Evolutionary conservation across 805 yeast genomes (phyloP).

Genomic region (Wilhelminamyces savonicus): DNA sequence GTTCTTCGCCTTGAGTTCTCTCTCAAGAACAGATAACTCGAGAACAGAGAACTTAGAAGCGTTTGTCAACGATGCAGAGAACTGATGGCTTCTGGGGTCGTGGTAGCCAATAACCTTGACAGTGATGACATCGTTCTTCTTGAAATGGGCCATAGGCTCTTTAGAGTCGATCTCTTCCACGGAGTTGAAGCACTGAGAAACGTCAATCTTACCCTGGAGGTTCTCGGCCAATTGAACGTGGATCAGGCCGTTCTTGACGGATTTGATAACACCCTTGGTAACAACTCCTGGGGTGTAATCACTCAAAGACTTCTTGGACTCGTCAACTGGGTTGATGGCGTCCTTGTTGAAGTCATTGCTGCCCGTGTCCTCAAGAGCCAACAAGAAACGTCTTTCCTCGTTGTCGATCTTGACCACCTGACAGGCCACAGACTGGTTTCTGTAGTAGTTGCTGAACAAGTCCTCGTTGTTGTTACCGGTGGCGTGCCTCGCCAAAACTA

Average conservation of each 20-base stretch:
- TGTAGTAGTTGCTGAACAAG: conserved; percentile 46
- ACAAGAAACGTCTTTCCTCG: conserved; percentile 61
- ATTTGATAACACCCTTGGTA: conserved; percentile 54
- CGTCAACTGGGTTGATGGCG: conserved; percentile 56
- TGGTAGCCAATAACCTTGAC: conserved; percentile 74
- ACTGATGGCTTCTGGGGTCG: conserved; percentile 62
- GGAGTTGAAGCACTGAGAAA: conserved; percentile 58
- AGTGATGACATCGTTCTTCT: conserved; percentile 49
- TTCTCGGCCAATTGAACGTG: conserved; percentile 73
- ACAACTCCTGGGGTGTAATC: conserved; percentile 56
- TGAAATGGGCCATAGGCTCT: conserved; percentile 55
- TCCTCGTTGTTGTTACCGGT: conserved; percentile 46
- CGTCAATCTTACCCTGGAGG: conserved; percentile 72
- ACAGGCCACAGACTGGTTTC: conserved; percentile 67
- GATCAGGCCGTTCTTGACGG: conserved; percentile 67
- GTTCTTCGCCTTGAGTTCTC: conserved; percentile 25
- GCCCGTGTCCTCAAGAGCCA: conserved; percentile 46
- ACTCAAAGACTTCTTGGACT: conserved; percentile 35
- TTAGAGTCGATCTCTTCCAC: conserved; percentile 50
- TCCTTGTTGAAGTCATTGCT: conserved; percentile 14
- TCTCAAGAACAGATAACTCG: conserved; percentile 56
- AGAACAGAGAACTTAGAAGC: conserved; percentile 49
- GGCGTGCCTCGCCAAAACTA: conserved; percentile 71
- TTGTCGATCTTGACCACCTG: conserved; percentile 64
- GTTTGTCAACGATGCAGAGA: too few species aligned